Percentiles rank a stretch among this genome's conserved stretches.
Conservation (phyloP, 1,139 yeast genomes). For the Magnusiomyces tetraspermus region DNA sequence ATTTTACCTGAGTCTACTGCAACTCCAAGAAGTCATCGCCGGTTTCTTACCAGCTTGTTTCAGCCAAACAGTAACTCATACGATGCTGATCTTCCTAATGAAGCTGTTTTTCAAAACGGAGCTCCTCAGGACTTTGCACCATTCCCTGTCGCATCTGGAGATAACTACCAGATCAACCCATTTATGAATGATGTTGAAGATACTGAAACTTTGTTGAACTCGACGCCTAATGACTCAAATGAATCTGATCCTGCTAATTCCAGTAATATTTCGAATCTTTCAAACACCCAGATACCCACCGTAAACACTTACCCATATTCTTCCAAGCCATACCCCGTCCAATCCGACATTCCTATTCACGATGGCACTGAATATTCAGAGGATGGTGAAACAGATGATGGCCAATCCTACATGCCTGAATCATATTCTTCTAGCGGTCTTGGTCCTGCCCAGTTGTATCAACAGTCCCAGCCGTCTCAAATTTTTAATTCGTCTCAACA, state of each 20-base stretch:
- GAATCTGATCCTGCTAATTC: background rate
- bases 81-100: background rate
- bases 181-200: background rate
- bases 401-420: constrained; percentile 16
- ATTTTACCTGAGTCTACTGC: background rate
- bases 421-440: constrained; percentile 11
- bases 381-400: constrained; percentile 14
- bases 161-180: background rate
- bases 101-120: background rate
- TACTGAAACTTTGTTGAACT: background rate
- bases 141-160: constrained; percentile 1
- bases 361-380: background rate
- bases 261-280: background rate
- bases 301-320: background rate
- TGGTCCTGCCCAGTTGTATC: constrained; percentile 1
- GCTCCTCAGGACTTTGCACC: background rate
- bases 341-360: background rate
- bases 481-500: constrained; percentile 22
- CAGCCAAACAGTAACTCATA: background rate
- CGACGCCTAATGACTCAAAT: background rate
- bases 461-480: background rate
- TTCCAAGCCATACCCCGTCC: too few species aligned
- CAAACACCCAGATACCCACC: background rate
- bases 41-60: background rate
- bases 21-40: background rate